A percentile compares a stretch with the other conserved stretches of the same genome.
Conservation (phyloP, 257 asterid genomes). For the Fraxinus anomala region DNA sequence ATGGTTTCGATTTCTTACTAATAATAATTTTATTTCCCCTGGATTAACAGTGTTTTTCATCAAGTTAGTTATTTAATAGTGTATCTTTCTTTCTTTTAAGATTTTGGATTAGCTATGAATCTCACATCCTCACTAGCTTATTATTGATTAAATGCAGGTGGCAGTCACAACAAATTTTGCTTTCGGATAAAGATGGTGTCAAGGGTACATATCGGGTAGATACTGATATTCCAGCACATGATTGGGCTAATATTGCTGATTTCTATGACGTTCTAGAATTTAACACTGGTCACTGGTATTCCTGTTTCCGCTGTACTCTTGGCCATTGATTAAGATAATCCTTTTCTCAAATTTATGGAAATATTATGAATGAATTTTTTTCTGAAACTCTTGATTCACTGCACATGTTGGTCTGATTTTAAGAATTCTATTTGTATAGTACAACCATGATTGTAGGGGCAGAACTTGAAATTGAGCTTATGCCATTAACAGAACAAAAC, state of each 20-base stretch:
- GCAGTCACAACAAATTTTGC: constrained; percentile 59
- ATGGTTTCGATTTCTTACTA: background rate
- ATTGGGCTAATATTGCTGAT: constrained; percentile 72
- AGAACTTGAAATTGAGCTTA: background rate
- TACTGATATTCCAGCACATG: constrained; percentile 84
- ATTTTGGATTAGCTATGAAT: background rate
- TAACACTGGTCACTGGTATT: constrained; percentile 96
- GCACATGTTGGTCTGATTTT: background rate
- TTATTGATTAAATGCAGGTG: constrained; percentile 74
- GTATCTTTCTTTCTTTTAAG: constrained; percentile 22
- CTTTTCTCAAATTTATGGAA: background rate
- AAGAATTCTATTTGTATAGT: background rate
- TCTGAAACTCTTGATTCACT: background rate
- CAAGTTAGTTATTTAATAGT: constrained; percentile 10
- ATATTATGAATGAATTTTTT: background rate
- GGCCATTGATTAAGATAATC: background rate
- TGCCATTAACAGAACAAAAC: background rate
- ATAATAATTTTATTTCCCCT: background rate
- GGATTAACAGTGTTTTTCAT: background rate
- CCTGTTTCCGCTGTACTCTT: constrained; percentile 24
- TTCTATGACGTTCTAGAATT: constrained; percentile 80
- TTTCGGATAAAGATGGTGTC: constrained; percentile 47
- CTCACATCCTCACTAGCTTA: constrained; percentile 48
- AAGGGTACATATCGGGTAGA: constrained; percentile 79
- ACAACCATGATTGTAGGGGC: background rate